Evolutionary conservation across 164 flowering plant genomes (phyloP).

Genomic region (Akebia trifoliata): DNA sequence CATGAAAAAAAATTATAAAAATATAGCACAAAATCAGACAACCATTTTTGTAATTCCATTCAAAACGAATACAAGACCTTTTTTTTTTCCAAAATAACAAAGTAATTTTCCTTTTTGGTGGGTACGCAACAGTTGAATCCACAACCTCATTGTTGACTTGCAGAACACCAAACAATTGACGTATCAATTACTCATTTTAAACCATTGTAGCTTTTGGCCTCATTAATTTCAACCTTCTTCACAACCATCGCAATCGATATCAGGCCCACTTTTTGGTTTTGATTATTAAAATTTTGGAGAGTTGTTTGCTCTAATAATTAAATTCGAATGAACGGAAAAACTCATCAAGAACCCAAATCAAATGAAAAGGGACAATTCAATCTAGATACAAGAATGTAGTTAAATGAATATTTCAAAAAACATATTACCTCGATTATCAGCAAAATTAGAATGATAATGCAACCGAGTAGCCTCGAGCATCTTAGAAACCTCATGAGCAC

Average conservation of each 20-base stretch:
- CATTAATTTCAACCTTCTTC: background rate
- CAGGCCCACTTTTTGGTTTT: background rate
- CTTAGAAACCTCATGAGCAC: slow-evolving; percentile 78
- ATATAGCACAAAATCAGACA: background rate
- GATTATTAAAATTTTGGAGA: background rate
- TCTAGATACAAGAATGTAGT: background rate
- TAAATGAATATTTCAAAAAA: background rate
- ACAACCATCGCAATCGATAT: background rate
- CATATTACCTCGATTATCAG: slow-evolving; percentile 66
- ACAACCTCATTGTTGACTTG: background rate
- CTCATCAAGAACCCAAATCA: background rate
- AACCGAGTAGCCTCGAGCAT: slow-evolving; percentile 84
- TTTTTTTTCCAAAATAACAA: background rate
- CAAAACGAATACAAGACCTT: slow-evolving; percentile 1
- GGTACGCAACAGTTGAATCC: background rate
- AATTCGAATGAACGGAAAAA: background rate
- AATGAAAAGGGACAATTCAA: background rate
- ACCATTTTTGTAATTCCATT: background rate
- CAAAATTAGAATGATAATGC: slow-evolving; percentile 93
- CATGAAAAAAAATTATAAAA: background rate
- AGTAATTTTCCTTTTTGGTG: background rate
- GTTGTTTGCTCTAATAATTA: background rate
- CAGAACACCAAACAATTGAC: no score
- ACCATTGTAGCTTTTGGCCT: background rate
- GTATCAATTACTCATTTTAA: no score